Evolutionary conservation across 2,329 filamentous ascomycete genomes (phyloP).

Genomic region (Colletotrichum tropicicola): DNA sequence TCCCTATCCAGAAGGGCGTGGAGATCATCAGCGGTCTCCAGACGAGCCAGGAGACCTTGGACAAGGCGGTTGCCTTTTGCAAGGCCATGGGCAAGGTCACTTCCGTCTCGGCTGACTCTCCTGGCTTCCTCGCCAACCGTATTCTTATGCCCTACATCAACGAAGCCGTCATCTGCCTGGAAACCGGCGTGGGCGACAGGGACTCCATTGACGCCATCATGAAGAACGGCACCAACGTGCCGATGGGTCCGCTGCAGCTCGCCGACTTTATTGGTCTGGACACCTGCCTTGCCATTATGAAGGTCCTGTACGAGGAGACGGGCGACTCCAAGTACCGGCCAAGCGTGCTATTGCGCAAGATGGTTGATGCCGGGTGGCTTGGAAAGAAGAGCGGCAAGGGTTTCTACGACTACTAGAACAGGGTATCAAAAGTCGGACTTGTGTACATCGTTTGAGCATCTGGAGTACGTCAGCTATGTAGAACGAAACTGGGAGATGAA

Average conservation of each 20-base stretch:
- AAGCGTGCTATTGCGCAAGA: constrained; percentile 86
- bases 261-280: constrained; percentile 98
- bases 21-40: constrained; percentile 97
- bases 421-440: not conserved
- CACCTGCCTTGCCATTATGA: constrained; percentile 97
- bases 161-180: constrained; percentile 94
- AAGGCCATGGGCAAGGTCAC: constrained; percentile 92
- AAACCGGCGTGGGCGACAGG: constrained; percentile 87
- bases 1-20: constrained; percentile 95
- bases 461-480: not conserved
- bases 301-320: constrained; percentile 88
- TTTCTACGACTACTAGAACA: constrained; percentile 85
- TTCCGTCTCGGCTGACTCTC: constrained; percentile 87
- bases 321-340: constrained; percentile 97
- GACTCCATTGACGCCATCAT: constrained; percentile 98
- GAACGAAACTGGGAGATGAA: not conserved
- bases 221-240: constrained; percentile 99
- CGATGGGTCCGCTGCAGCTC: constrained; percentile 93
- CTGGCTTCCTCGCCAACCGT: constrained; percentile 94
- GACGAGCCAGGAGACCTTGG: constrained; percentile 83
- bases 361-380: constrained; percentile 98
- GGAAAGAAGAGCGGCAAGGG: constrained; percentile 98
- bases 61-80: constrained; percentile 86
- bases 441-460: not conserved
- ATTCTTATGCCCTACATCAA: constrained; percentile 99